phyloP scores from a whole-genome alignment of 2,329 filamentous ascomycete genomes.

The Diaporthe nobilis region DNA sequence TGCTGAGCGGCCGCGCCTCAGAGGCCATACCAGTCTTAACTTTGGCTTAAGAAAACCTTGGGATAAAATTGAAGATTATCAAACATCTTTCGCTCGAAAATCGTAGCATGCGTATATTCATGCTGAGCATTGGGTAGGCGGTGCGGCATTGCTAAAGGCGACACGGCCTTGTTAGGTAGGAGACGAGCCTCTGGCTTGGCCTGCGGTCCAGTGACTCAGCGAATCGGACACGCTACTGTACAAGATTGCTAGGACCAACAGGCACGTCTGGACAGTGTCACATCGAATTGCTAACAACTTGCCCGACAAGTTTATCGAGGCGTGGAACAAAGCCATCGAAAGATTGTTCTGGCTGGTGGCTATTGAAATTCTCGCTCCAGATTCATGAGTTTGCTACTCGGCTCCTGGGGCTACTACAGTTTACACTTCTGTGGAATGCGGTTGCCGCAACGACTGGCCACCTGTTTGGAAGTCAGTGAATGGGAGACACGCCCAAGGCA shows the following conservation, averaged over 20 bases:
- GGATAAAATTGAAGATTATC: not conserved
- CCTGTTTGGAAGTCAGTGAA: not conserved
- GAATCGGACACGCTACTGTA: not conserved
- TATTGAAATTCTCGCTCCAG: not conserved
- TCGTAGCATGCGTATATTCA: too few species aligned
- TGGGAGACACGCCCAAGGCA: too few species aligned
- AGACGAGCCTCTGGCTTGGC: not conserved
- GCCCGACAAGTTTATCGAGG: not conserved
- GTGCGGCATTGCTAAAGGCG: not conserved
- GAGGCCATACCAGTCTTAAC: not conserved
- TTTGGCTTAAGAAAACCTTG: rapidly evolving
- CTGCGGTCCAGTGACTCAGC: not conserved
- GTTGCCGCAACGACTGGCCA: not conserved
- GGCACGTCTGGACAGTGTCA: not conserved
- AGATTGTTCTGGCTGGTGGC: not conserved
- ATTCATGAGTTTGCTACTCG: not conserved
- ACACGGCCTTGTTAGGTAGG: not conserved
- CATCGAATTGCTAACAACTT: not conserved
- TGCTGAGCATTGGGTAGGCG: not conserved
- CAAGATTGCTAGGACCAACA: not conserved
- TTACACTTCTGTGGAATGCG: not conserved
- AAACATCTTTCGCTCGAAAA: not conserved
- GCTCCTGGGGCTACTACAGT: not conserved
- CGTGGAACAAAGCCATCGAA: not conserved
- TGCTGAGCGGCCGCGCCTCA: not conserved